Evolutionary conservation across 75 land plant species (phyloP).

Genomic region (Larix kaempferi): DNA sequence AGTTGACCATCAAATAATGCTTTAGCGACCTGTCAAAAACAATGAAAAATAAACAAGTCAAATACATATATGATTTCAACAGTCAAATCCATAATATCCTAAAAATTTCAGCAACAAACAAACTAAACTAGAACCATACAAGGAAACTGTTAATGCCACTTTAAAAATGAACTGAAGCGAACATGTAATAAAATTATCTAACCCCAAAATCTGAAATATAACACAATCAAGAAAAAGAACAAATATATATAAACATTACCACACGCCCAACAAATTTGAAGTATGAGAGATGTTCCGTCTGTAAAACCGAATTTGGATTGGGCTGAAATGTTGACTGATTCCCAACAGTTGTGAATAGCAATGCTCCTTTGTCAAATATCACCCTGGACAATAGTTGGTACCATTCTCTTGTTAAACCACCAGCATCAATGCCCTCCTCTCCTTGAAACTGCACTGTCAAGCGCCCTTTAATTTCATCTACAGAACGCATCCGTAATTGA

Average conservation of each 20-base stretch:
- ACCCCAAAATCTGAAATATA: background rate
- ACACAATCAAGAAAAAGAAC: background rate
- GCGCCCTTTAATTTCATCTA: slow-evolving; percentile 67
- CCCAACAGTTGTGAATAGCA: slow-evolving; percentile 80
- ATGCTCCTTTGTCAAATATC: slow-evolving; percentile 80
- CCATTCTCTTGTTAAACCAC: slow-evolving; percentile 88
- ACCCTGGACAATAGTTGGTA: slow-evolving; percentile 74
- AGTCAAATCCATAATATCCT: background rate
- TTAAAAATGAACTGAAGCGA: background rate
- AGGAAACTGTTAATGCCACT: background rate
- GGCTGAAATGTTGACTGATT: slow-evolving; percentile 77
- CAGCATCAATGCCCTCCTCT: slow-evolving; percentile 86
- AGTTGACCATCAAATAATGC: slow-evolving; percentile 89
- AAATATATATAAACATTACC: slow-evolving; percentile 29
- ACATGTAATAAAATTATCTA: background rate
- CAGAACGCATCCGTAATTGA: slow-evolving; percentile 63
- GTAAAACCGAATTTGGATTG: slow-evolving; percentile 79
- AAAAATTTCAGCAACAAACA: background rate
- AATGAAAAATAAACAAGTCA: background rate
- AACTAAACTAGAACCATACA: background rate
- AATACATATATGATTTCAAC: background rate
- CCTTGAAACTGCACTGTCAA: slow-evolving; percentile 83
- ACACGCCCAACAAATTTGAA: slow-evolving; percentile 85
- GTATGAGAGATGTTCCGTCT: slow-evolving; percentile 81
- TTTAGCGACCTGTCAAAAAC: slow-evolving; percentile 56